phyloP scores from a whole-genome alignment of 768 basidiomycete species.

The Suillus discolor region DNA sequence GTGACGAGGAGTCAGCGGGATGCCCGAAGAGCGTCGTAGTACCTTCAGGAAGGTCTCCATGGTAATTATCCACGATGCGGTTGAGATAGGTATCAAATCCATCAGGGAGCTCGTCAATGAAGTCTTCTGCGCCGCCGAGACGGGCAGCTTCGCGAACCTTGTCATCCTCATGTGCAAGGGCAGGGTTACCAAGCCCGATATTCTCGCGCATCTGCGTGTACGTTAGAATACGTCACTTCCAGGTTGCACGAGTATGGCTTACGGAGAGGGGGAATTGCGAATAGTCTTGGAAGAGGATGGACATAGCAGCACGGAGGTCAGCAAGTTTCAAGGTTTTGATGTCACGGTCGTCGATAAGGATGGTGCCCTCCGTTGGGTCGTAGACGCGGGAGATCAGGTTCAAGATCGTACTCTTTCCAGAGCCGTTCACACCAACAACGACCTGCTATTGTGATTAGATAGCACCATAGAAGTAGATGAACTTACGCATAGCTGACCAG shows the following conservation, averaged over 20 bases:
- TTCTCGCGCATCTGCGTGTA: conserved; percentile 68
- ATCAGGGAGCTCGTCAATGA: conserved; percentile 65
- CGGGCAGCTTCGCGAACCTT: conserved; percentile 63
- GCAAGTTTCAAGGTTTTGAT: conserved; percentile 60
- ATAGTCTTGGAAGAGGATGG: conserved; percentile 81
- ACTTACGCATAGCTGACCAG: conserved; percentile 75
- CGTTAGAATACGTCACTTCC: not conserved
- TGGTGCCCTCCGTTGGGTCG: conserved; percentile 66
- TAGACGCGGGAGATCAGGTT: conserved; percentile 53
- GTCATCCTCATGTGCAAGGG: conserved; percentile 38
- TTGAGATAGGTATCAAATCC: conserved; percentile 73
- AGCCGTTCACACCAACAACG: conserved; percentile 78
- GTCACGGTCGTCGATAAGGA: conserved; percentile 63
- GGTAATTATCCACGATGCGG: conserved; percentile 67
- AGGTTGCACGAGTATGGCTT: conserved; percentile 22
- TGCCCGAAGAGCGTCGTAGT: conserved; percentile 62
- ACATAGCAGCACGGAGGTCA: conserved; percentile 65
- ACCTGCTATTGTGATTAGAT: conserved; percentile 42
- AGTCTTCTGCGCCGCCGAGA: conserved; percentile 28
- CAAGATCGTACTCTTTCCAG: conserved; percentile 62
- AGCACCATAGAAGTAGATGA: not conserved
- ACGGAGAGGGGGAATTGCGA: conserved; percentile 79
- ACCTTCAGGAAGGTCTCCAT: conserved; percentile 64
- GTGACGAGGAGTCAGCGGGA: conserved; percentile 48
- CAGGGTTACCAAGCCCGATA: conserved; percentile 68